phyloP scores from a whole-genome alignment of 495 filamentous ascomycete genomes.

The Penicillium steckii region DNA sequence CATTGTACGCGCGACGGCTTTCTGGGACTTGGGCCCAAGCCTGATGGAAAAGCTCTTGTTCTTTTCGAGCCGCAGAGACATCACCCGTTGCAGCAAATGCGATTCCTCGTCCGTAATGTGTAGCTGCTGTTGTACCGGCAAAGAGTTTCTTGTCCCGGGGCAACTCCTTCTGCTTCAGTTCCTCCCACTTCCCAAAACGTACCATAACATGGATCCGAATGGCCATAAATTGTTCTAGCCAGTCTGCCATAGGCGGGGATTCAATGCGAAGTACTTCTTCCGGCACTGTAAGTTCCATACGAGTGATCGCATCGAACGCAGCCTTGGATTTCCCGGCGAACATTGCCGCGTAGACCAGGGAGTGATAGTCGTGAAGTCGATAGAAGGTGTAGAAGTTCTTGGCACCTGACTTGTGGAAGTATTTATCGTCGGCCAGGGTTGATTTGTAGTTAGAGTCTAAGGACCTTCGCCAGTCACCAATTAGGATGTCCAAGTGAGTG shows the following conservation, averaged over 20 bases:
- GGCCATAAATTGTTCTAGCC: slow-evolving; percentile 59
- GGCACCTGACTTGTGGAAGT: slow-evolving; percentile 42
- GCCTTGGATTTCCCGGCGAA: slow-evolving; percentile 53
- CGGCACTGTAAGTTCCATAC: slow-evolving; percentile 52
- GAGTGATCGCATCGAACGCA: slow-evolving; percentile 49
- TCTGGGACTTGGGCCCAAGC: slow-evolving; percentile 48
- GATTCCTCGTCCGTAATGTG: slow-evolving; percentile 57
- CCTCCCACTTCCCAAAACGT: slow-evolving; percentile 62
- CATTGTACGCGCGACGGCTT: slow-evolving; percentile 49
- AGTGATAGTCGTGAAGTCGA: slow-evolving; percentile 61
- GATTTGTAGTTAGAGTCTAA: slow-evolving; percentile 56
- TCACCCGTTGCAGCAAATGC: slow-evolving; percentile 51
- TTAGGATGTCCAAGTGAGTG: slow-evolving; percentile 60
- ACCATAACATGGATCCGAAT: slow-evolving; percentile 62
- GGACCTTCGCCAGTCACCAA: slow-evolving; percentile 59
- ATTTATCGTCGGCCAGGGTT: slow-evolving; percentile 56
- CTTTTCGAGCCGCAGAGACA: slow-evolving; percentile 39
- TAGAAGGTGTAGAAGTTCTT: slow-evolving; percentile 66
- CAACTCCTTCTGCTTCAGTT: slow-evolving; percentile 46
- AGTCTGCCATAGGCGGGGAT: slow-evolving; percentile 66
- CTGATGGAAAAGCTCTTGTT: slow-evolving; percentile 40
- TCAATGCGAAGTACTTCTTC: slow-evolving; percentile 55
- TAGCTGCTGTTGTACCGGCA: slow-evolving; percentile 54
- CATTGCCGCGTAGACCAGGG: slow-evolving; percentile 66
- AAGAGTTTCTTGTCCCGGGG: slow-evolving; percentile 53